phyloP scores from a whole-genome alignment of 441 rosid genomes.

The Kokia cookei region DNA sequence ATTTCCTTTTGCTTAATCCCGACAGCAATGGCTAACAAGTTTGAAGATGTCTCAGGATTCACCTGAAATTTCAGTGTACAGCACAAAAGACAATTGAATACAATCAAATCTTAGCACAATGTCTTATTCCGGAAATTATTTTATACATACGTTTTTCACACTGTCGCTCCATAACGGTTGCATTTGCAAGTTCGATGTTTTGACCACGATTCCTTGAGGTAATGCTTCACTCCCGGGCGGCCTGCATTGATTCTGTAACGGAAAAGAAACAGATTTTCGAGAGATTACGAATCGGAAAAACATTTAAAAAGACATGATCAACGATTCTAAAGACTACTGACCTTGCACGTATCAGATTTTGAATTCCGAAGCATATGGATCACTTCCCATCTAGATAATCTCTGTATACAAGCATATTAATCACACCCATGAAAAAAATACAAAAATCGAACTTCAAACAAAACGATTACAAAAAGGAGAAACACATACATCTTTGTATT shows the following conservation, averaged over 20 bases:
- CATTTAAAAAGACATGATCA: not conserved
- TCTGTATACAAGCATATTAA: conserved; percentile 42
- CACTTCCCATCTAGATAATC: conserved; percentile 41
- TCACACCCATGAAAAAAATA: not conserved
- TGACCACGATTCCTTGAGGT: conserved; percentile 45
- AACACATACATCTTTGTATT: conserved; percentile 52
- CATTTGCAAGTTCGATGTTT: conserved; percentile 48
- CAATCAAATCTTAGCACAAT: not conserved
- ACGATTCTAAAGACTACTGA: conserved; percentile 19
- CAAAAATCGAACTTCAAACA: not conserved
- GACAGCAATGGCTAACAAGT: conserved; percentile 49
- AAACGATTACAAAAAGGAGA: conserved; percentile 3
- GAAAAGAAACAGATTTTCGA: not conserved
- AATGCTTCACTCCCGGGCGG: conserved; percentile 42
- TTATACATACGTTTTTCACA: conserved; percentile 21
- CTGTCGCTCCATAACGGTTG: conserved; percentile 51
- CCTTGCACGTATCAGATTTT: conserved; percentile 47
- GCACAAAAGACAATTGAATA: not conserved
- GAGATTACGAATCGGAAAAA: not conserved
- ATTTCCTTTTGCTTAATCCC: conserved; percentile 58
- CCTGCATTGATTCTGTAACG: conserved; percentile 24
- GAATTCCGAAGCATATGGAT: conserved; percentile 21
- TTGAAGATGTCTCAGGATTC: conserved; percentile 27
- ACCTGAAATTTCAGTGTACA: conserved; percentile 30
- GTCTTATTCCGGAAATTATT: not conserved